Conservation (phyloP, 495 filamentous ascomycete species). For the Aspergillus cavernicola region DNA sequence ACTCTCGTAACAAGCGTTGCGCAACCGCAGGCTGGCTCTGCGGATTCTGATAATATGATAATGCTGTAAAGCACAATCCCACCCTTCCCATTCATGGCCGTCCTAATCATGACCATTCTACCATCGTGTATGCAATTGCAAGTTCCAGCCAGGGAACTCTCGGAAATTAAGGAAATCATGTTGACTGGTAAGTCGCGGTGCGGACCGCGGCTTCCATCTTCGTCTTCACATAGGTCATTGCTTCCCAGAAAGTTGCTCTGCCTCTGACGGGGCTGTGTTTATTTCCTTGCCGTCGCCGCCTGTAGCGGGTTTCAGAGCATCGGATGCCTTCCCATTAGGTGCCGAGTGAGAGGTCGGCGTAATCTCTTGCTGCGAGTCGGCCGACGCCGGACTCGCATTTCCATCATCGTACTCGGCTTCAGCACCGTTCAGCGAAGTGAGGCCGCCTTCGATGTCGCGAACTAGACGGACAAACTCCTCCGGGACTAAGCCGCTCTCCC, state of each 20-base stretch:
- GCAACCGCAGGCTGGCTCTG: constrained; percentile 8
- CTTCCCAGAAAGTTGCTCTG: background rate
- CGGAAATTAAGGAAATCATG: constrained; percentile 7
- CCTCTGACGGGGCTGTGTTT: background rate
- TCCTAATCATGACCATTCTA: constrained; percentile 8
- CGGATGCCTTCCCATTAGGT: constrained; percentile 11
- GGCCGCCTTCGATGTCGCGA: constrained; percentile 79
- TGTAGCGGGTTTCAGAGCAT: background rate
- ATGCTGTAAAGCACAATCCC: constrained; percentile 6
- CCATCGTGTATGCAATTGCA: constrained; percentile 7
- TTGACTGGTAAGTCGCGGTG: background rate
- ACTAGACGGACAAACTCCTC: constrained; percentile 95
- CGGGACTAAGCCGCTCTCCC: constrained; percentile 83
- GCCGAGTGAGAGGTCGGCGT: constrained; percentile 23
- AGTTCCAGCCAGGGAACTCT: constrained; percentile 21
- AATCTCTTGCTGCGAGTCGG: constrained; percentile 29
- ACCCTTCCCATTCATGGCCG: background rate
- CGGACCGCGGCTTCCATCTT: no score
- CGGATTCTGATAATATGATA: background rate
- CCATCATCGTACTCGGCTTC: constrained; percentile 24
- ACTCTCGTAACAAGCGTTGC: constrained; percentile 10
- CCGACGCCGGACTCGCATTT: constrained; percentile 27
- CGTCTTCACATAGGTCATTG: constrained; percentile 3
- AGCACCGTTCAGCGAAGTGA: constrained; percentile 43
- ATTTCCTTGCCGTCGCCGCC: background rate